Percentiles rank a stretch among this genome's conserved stretches.
Evolutionary conservation across 257 asterid genomes (phyloP).

Genomic region (Przewalskia tangutica): DNA sequence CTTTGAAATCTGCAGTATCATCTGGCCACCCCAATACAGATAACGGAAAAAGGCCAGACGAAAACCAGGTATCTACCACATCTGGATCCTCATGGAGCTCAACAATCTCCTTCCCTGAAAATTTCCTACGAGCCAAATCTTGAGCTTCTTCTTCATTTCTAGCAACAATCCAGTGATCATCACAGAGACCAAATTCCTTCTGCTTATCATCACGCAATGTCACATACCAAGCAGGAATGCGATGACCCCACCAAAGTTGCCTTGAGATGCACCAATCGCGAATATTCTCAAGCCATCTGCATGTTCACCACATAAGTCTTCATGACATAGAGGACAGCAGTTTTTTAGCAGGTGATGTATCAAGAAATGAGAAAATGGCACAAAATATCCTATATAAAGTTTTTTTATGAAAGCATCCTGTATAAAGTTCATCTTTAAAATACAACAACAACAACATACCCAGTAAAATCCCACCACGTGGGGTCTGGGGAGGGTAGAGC

Average conservation of each 20-base stretch:
- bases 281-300: constrained; percentile 96
- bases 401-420: background rate
- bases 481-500: no score
- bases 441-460: no score
- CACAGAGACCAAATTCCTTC: constrained; percentile 58
- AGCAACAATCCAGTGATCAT: constrained; percentile 79
- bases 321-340: background rate
- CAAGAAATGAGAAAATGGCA: background rate
- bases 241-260: constrained; percentile 99
- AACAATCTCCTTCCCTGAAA: constrained; percentile 46
- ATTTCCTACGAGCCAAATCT: constrained; percentile 45
- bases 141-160: constrained; percentile 62
- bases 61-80: constrained; percentile 96
- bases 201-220: constrained; percentile 55
- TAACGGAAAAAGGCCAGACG: constrained; percentile 84
- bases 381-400: background rate
- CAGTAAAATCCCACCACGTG: no score
- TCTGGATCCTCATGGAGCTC: constrained; percentile 79
- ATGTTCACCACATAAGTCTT: constrained; percentile 9
- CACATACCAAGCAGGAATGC: constrained; percentile 90
- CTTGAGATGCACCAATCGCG: constrained; percentile 98
- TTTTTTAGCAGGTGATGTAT: background rate
- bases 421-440: background rate
- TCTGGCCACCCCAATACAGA: constrained; percentile 96
- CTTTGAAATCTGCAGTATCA: constrained; percentile 60